A percentile compares a stretch with the other conserved stretches of the same genome.
These are phyloP conservation scores for Paraconiothyrium sp. DNA, from an alignment of 2,329 filamentous ascomycete genomes.

Conservation along the genomic window DNA sequence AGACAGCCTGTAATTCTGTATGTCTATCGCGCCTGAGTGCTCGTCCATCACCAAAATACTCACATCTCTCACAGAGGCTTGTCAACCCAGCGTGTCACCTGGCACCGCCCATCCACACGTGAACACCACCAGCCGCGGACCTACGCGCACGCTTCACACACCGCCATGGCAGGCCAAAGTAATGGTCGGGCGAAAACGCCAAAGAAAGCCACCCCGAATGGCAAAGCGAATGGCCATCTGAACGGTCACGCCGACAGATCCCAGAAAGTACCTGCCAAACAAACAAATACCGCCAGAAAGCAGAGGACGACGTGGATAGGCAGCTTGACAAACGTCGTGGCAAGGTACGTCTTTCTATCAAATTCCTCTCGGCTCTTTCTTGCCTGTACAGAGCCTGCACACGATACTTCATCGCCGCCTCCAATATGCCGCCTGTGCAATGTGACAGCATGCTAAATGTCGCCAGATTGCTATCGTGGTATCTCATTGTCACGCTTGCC, in stretches of 20 bases:
- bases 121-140: conserved; percentile 22
- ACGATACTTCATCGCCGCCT: neutral
- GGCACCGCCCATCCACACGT: conserved; percentile 24
- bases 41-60: neutral
- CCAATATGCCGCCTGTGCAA: neutral
- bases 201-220: conserved; percentile 40
- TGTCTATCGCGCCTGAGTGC: neutral
- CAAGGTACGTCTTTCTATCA: conserved; percentile 34
- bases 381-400: neutral
- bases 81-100: conserved; percentile 16
- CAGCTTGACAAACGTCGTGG: conserved; percentile 43
- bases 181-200: conserved; percentile 50
- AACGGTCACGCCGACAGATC: conserved; percentile 41
- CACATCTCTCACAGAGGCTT: conserved; percentile 16
- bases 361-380: neutral
- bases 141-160: conserved; percentile 5
- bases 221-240: conserved; percentile 33
- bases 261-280: conserved; percentile 30
- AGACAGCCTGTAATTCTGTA: conserved; percentile 5
- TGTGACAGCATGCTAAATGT: neutral
- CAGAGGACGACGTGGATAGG: conserved; percentile 34
- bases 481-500: conserved; percentile 79
- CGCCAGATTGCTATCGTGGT: conserved; percentile 79
- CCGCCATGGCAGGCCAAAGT: conserved; percentile 49
- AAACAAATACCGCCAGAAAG: conserved; percentile 26